Conservation (phyloP, 2,329 filamentous ascomycete species). For the Diaporthe capsici region DNA sequence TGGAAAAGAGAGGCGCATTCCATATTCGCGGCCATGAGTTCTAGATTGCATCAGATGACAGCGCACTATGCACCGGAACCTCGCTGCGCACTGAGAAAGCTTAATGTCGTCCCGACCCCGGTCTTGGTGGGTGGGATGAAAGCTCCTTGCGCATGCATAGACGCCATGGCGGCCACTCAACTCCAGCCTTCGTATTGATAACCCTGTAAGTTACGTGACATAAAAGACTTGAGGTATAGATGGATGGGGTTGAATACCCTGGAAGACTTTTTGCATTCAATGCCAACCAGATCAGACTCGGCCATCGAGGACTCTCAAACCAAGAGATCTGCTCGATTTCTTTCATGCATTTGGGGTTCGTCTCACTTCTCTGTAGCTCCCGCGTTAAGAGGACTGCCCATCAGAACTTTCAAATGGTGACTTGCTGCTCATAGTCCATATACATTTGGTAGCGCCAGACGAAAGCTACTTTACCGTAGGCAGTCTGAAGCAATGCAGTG, state of each 20-base stretch:
- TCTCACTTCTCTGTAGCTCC: not conserved
- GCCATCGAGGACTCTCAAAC: not conserved
- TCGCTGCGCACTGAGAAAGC: not conserved
- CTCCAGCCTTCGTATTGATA: not conserved
- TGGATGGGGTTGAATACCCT: not conserved
- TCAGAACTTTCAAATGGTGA: not conserved
- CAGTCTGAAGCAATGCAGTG: not conserved
- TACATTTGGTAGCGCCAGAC: no score
- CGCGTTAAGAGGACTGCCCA: not conserved
- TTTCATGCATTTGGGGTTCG: not conserved
- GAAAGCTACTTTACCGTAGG: no score
- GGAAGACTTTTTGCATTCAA: not conserved
- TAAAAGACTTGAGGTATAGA: not conserved
- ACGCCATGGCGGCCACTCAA: not conserved
- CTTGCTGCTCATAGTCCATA: not conserved
- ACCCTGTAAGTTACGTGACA: conserved; percentile 1
- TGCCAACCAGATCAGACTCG: not conserved
- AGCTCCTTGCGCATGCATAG: not conserved
- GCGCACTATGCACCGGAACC: not conserved
- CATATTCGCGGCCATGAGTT: not conserved
- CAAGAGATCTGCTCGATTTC: no score
- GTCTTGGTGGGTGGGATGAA: conserved; percentile 18
- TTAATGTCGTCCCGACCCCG: conserved; percentile 5
- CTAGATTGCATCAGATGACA: not conserved
- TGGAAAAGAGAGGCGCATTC: not conserved